phyloP scores from a whole-genome alignment of 306 rosid genomes.

The Trifolium subterraneum region DNA sequence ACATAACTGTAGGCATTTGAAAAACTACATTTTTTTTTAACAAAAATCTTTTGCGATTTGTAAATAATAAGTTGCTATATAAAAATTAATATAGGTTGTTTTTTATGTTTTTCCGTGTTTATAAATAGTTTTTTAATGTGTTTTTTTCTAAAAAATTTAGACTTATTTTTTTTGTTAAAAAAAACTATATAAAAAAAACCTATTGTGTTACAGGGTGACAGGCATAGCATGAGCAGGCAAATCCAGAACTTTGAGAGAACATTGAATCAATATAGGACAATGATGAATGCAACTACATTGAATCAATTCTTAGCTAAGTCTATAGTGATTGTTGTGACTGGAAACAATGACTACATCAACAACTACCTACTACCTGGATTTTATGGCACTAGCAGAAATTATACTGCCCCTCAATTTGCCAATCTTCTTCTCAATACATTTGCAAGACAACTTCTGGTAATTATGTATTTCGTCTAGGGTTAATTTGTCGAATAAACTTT shows the following conservation, averaged over 20 bases:
- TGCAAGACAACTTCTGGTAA: conserved; percentile 39
- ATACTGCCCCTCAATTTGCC: conserved; percentile 43
- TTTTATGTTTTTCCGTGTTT: no score
- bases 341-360: conserved; percentile 15
- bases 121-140: no score
- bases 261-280: conserved; percentile 41
- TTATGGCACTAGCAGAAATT: conserved; percentile 3
- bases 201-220: conserved; percentile 60
- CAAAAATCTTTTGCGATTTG: no score
- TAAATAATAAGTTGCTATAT: no score
- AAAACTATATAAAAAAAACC: no score
- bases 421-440: conserved; percentile 65
- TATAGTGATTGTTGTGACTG: neutral
- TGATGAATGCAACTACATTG: conserved; percentile 49
- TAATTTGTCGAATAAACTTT: neutral
- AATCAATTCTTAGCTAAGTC: conserved; percentile 31
- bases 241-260: conserved; percentile 55
- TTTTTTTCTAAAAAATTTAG: no score
- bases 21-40: no score
- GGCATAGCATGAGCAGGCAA: conserved; percentile 59
- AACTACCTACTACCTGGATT: neutral
- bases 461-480: neutral
- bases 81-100: no score
- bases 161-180: no score
- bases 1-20: no score